phyloP scores from a whole-genome alignment of 495 filamentous ascomycete species.

The Penicillium tannophilum region DNA sequence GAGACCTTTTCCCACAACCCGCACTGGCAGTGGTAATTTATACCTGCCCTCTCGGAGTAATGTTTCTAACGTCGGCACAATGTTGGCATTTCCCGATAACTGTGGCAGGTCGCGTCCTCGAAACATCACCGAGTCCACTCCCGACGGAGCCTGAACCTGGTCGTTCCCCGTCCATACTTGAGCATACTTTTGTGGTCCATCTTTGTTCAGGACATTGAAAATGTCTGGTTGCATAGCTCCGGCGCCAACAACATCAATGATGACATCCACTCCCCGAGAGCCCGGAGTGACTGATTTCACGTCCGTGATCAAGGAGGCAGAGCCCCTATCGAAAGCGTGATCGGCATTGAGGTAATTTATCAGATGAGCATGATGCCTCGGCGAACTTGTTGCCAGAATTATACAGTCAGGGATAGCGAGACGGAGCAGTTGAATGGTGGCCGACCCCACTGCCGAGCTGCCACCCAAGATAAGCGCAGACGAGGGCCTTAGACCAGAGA shows the following conservation, averaged over 20 bases:
- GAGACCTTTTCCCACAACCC: constrained; percentile 37
- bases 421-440: constrained; percentile 45
- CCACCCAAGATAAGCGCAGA: constrained; percentile 47
- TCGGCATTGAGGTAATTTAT: constrained; percentile 33
- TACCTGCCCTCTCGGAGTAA: constrained; percentile 17
- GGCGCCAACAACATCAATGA: constrained; percentile 41
- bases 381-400: constrained; percentile 44
- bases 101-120: constrained; percentile 27
- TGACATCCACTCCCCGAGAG: constrained; percentile 41
- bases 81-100: constrained; percentile 16
- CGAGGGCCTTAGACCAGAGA: constrained; percentile 18
- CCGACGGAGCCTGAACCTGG: constrained; percentile 24
- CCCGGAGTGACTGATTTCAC: constrained; percentile 29
- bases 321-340: constrained; percentile 31
- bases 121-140: constrained; percentile 23
- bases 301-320: constrained; percentile 17
- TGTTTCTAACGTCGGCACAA: constrained; percentile 18
- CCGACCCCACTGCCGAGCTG: constrained; percentile 41
- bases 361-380: constrained; percentile 30
- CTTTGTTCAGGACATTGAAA: constrained; percentile 23
- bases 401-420: constrained; percentile 31
- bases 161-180: constrained; percentile 34
- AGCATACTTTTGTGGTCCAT: constrained; percentile 31
- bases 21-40: constrained; percentile 13
- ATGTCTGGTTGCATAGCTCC: constrained; percentile 21